Conservation (phyloP, 306 rosid species). For the Medicago arabica region DNA sequence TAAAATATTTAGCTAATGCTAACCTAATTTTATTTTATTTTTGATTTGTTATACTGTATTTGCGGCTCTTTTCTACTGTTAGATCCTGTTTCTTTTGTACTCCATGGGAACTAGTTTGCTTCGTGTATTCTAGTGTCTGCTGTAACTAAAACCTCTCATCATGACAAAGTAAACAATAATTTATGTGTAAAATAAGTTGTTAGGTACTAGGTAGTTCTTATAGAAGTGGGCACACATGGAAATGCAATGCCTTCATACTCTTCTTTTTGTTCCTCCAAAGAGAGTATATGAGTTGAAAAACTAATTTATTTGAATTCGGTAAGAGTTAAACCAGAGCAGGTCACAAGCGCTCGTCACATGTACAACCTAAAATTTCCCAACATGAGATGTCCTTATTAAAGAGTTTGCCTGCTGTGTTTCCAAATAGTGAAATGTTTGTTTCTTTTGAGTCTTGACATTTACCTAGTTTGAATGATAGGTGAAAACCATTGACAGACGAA, state of each 20-base stretch:
- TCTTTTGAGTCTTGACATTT: no score
- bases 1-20: constrained; percentile 19
- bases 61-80: constrained; percentile 66
- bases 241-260: constrained; percentile 4
- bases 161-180: background rate
- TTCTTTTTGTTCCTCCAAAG: background rate
- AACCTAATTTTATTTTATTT: background rate
- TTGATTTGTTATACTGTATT: constrained; percentile 60
- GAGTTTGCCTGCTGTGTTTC: no score
- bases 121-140: background rate
- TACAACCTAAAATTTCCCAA: no score
- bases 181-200: constrained; percentile 13
- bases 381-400: no score
- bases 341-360: no score
- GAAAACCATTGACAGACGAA: no score
- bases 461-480: no score
- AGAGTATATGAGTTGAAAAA: no score
- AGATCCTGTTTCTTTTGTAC: constrained; percentile 65
- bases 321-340: no score
- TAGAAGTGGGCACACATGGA: constrained; percentile 14
- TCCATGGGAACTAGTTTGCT: constrained; percentile 91
- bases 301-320: no score
- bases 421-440: no score
- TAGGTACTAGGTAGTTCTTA: background rate
- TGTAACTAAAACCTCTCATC: background rate